Percentiles rank a stretch among this genome's conserved stretches.
Conservation (phyloP, 441 rosid species). For the Syzygium malaccense region DNA sequence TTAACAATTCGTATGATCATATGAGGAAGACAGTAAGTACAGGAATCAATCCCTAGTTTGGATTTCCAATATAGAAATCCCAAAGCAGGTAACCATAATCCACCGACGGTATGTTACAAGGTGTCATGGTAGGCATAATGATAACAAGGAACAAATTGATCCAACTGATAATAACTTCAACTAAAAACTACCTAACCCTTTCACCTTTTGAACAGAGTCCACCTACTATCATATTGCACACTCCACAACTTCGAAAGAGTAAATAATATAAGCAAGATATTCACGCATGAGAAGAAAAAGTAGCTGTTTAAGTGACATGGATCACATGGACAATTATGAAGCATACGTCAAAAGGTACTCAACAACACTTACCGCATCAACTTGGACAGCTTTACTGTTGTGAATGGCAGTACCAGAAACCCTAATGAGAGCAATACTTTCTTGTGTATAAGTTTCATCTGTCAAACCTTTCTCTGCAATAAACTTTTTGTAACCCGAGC, state of each 20-base stretch:
- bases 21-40: not conserved
- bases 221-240: not conserved
- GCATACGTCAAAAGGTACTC: not conserved
- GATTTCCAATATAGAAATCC: not conserved
- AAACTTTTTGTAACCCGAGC: conserved; percentile 72
- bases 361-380: conserved; percentile 63
- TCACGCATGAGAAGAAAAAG: not conserved
- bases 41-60: not conserved
- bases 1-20: not conserved
- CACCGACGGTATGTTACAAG: not conserved
- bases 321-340: not conserved
- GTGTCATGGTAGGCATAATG: not conserved
- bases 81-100: not conserved
- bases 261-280: not conserved
- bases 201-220: not conserved
- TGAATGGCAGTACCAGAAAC: conserved; percentile 76
- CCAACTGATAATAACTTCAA: not conserved
- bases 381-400: conserved; percentile 75
- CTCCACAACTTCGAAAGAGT: not conserved
- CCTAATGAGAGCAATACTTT: conserved; percentile 70
- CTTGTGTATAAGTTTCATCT: conserved; percentile 76
- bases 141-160: not conserved
- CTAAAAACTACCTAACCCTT: not conserved
- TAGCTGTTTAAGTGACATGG: not conserved
- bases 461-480: conserved; percentile 51